Percentiles rank a stretch among this genome's conserved stretches.
phyloP scores from a whole-genome alignment of 495 filamentous ascomycete species.

The Hyaloscypha finlandica region DNA sequence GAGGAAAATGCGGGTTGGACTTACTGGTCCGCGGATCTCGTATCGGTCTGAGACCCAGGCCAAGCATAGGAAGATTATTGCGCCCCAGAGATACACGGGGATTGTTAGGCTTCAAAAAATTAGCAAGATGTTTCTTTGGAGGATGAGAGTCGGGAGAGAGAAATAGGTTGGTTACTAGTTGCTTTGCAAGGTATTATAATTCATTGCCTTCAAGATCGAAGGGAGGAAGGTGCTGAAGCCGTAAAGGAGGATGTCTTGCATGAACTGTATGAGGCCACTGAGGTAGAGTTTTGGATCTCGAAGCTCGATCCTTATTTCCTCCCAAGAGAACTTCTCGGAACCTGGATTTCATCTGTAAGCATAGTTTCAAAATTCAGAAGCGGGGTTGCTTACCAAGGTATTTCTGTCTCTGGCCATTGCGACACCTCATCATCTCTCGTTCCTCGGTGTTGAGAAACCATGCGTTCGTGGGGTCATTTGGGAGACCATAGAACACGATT shows the following conservation, averaged over 20 bases:
- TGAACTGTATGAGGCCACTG: slow-evolving; percentile 52
- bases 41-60: slow-evolving; percentile 41
- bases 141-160: no score
- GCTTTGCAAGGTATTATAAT: slow-evolving; percentile 48
- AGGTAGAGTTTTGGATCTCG: slow-evolving; percentile 39
- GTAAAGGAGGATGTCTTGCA: slow-evolving; percentile 56
- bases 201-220: slow-evolving; percentile 54
- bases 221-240: slow-evolving; percentile 63
- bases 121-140: no score
- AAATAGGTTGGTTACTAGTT: slow-evolving; percentile 27
- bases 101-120: slow-evolving; percentile 34
- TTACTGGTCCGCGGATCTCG: slow-evolving; percentile 5
- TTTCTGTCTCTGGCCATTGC: slow-evolving; percentile 16
- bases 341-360: slow-evolving; percentile 40
- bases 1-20: neutral
- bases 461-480: slow-evolving; percentile 50
- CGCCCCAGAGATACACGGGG: slow-evolving; percentile 41
- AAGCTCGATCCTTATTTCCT: slow-evolving; percentile 48
- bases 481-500: slow-evolving; percentile 48
- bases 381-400: slow-evolving; percentile 14
- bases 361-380: neutral
- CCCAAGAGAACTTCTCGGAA: slow-evolving; percentile 52
- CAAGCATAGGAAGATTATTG: slow-evolving; percentile 46
- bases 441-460: slow-evolving; percentile 54
- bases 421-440: slow-evolving; percentile 46